Percentiles rank a stretch among this genome's conserved stretches.
Evolutionary conservation across 139 green algal species (phyloP).

Genomic region (Chlorella sp.): DNA sequence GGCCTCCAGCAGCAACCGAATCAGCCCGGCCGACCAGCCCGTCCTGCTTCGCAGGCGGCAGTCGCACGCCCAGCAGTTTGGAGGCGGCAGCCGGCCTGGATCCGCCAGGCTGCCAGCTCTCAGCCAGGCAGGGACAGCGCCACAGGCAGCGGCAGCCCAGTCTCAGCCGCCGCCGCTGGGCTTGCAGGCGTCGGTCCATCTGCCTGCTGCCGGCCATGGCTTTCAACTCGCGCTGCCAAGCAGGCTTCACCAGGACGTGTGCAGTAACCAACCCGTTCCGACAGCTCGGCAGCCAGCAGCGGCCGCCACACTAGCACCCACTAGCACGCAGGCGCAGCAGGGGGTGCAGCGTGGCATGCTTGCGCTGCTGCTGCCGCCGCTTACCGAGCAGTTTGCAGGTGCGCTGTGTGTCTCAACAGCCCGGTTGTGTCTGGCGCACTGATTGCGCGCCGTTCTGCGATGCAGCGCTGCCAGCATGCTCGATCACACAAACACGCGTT

Average conservation of each 20-base stretch:
- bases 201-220: too few relatives aligned
- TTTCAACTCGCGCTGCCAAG: too few relatives aligned
- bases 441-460: not conserved
- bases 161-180: too few relatives aligned
- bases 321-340: not conserved
- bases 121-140: not conserved
- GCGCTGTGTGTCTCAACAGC: not conserved
- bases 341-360: constrained; percentile 15
- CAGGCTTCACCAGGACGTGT: too few relatives aligned
- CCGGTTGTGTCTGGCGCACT: not conserved
- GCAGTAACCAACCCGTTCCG: too few relatives aligned
- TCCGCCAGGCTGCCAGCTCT: too few relatives aligned
- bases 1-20: not conserved
- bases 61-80: too few relatives aligned
- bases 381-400: constrained; percentile 16
- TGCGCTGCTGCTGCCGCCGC: constrained; percentile 16
- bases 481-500: not conserved
- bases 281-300: too few relatives aligned
- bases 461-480: not conserved
- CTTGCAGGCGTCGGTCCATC: too few relatives aligned
- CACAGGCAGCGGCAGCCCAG: too few relatives aligned
- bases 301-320: not conserved
- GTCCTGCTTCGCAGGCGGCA: not conserved
- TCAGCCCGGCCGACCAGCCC: not conserved
- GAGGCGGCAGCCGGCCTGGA: too few relatives aligned